Evolutionary conservation across 108 stramenopile genomes (phyloP), one percentile per base, ranked within the genome.

Genomic region (Aurantiochytrium sp.): DNA sequence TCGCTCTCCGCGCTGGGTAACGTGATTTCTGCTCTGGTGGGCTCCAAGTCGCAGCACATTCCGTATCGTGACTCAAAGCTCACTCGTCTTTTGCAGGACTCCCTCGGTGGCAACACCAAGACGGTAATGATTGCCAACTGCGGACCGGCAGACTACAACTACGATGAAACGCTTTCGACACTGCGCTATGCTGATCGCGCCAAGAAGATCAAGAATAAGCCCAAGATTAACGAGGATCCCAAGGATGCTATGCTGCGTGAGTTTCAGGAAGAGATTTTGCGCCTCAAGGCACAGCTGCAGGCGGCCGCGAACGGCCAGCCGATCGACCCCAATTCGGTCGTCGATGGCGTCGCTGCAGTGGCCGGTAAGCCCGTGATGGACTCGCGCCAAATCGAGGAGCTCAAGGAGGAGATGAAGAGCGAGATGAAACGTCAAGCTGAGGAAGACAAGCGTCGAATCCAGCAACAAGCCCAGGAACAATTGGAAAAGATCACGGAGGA

Each of bases 151-250:
- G 98, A 98, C 90, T 96, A 98, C 87, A 99, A 99, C 90, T 94
- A 97, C 88, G 98, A 99, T 90, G 99, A 99, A 89, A 99, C 98
- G 19, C 90, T 98, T 44, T 97, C 97, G 0, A 99, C 99, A 35
- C 92, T 99, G 42, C 96, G 96, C 69, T 99, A 99, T 92, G 99
- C 99, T 4, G 96, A 97, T 44, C 96, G 99, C 51, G 98, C 99
- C 35, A 99, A 99, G 94, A 97, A 98, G 69, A 99, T 99, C 91
- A 99, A 99, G 95, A 99, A 99, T 88, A 97, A 95, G 91, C 98
- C 99, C 5, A 93, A 97, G 90, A 97, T 99, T 55, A 99, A 99
- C 90, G 98, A 99, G 92, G 95, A 96, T 88, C 98, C 94, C 90
- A 99, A 96, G 90, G 97, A 94, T 92, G 98, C 96, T 87, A 98